These are phyloP conservation scores for Penicillium malachiteum DNA, from an alignment of 495 filamentous ascomycete species.

Conservation along the genomic window DNA sequence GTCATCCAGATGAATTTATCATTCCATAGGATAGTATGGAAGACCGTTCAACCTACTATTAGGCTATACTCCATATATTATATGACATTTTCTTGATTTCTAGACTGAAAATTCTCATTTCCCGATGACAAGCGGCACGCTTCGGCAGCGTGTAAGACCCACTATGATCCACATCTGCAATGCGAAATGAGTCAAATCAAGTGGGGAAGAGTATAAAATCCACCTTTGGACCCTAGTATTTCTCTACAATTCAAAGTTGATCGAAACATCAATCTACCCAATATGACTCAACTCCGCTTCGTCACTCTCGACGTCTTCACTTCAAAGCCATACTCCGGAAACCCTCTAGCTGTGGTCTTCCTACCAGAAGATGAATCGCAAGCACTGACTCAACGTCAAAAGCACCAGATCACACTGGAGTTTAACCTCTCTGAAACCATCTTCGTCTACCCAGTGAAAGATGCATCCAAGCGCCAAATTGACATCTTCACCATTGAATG, in stretches of 20 bases:
- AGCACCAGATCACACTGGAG: conserved; percentile 62
- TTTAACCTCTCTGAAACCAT: conserved; percentile 87
- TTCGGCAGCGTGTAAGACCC: conserved; percentile 8
- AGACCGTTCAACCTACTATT: neutral
- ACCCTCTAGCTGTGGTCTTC: conserved; percentile 44
- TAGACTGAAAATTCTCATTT: neutral
- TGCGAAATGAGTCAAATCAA: conserved; percentile 2
- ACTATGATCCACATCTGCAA: neutral
- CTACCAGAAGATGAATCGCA: conserved; percentile 26
- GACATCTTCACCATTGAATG: conserved; percentile 66
- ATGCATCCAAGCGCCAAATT: conserved; percentile 41
- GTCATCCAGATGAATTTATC: conserved; percentile 18
- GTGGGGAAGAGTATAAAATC: conserved; percentile 3
- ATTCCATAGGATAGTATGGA: conserved; percentile 4
- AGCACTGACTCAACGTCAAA: conserved; percentile 37
- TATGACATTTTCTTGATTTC: neutral
- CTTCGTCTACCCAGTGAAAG: conserved; percentile 57
- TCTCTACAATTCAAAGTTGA: neutral
- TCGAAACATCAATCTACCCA: neutral
- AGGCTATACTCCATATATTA: neutral
- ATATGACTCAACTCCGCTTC: conserved; percentile 32
- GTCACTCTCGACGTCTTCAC: conserved; percentile 48
- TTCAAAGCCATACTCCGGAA: conserved; percentile 36
- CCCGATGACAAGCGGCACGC: conserved; percentile 1
- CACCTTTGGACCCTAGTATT: too few relatives aligned